Evolutionary conservation across 169 alveolate genomes (phyloP), one percentile per base, ranked within the genome.

Genomic region (Plasmodium blacklocki): DNA sequence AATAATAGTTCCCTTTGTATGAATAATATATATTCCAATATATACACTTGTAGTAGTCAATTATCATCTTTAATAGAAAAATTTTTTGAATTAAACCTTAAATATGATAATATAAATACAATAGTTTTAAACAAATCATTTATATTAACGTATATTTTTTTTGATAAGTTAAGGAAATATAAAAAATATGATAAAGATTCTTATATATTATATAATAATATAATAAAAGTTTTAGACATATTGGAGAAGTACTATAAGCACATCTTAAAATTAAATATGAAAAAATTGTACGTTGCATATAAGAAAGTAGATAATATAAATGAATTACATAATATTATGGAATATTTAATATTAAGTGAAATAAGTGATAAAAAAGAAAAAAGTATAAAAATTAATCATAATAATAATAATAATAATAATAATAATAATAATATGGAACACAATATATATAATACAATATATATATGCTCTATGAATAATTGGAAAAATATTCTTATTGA

Each of bases 11-110:
- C 47, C 47, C 47, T 39, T 39, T 39, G 9, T 39, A 39, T 39
- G 47, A 39, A 39, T 39, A 39, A 39, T 39, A 5, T 6, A 39
- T 7, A 5, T 39, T 39, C 47, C 47, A 39, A 39, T 5, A 39
- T 39, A 39, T 39, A 39, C 5, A 39, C 9, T 39, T 39, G 47
- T 39, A 39, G 47, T 2, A 39, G 47, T 39, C 47, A 39, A 39
- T 52, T 62, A n/a, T 68, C 85, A 32, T 68, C 72, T 9, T 32
- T 80, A 64, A 68, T 67, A 80, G 90, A 80, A 45, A 80, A 68
- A 52, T 43, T 80, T 68, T 67, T 23, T 49, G 85, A 58, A 47
- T 8, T 54, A 18, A 54, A 68, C 45, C 47, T 39, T 6, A 39
- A 15, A n/a, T 50, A 60, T n/a, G 63, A 47, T 1, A 14, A 63